phyloP scores from a whole-genome alignment of 129 eudicot genomes.

The Mikania micrantha region DNA sequence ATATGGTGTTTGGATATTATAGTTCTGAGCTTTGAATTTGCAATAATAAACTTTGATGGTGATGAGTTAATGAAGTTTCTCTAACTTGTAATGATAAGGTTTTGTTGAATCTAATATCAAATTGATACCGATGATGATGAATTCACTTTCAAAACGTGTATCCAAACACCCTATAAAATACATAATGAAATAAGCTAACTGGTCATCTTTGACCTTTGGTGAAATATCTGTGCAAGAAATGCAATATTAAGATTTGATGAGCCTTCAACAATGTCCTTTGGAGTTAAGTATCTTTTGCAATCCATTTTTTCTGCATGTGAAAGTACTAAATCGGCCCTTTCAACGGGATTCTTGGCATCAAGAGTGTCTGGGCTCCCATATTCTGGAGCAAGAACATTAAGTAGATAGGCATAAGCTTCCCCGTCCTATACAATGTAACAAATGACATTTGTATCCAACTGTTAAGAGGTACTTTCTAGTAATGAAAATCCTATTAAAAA shows the following conservation, averaged over 20 bases:
- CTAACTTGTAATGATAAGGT: too few species aligned
- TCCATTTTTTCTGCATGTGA: conserved; percentile 87
- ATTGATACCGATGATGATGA: too few species aligned
- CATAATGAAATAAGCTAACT: not conserved
- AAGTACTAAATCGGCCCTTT: conserved; percentile 81
- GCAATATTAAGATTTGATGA: too few species aligned
- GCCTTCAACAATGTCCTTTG: too few species aligned
- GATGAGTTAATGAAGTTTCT: too few species aligned
- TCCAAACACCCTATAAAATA: too few species aligned
- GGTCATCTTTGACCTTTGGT: too few species aligned
- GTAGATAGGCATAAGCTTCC: conserved; percentile 87
- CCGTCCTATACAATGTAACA: conserved; percentile 52
- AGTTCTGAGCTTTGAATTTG: not conserved
- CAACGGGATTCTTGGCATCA: conserved; percentile 67
- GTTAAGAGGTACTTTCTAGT: not conserved
- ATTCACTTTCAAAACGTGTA: too few species aligned
- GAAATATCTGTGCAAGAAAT: too few species aligned
- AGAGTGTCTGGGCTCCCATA: conserved; percentile 69
- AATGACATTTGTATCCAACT: not conserved
- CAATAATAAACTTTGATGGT: too few species aligned
- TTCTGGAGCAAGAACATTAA: conserved; percentile 95
- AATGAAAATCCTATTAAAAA: not conserved
- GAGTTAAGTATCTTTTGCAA: conserved; percentile 88
- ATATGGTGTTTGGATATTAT: not conserved
- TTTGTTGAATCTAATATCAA: too few species aligned